A percentile compares a stretch with the other conserved stretches of the same genome.
These are phyloP conservation scores for Leccinum arenicola DNA, from an alignment of 768 basidiomycete species.

Conservation along the genomic window DNA sequence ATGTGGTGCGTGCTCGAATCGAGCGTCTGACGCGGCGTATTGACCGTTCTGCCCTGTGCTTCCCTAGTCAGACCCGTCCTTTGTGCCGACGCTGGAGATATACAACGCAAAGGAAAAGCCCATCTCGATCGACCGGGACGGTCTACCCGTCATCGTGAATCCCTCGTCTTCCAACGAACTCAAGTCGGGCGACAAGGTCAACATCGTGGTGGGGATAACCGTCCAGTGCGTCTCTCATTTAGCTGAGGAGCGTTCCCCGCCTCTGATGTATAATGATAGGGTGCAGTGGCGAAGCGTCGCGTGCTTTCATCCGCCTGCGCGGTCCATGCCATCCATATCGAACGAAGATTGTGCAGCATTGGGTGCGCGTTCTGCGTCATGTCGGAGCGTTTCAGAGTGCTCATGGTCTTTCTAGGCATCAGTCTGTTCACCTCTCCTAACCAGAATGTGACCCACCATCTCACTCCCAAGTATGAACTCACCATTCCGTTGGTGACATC, in stretches of 20 bases:
- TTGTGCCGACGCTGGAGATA: slow-evolving; percentile 48
- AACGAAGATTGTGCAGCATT: slow-evolving; percentile 47
- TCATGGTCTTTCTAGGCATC: slow-evolving; percentile 39
- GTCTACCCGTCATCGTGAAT: slow-evolving; percentile 33
- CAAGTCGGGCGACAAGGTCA: slow-evolving; percentile 52
- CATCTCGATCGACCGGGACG: slow-evolving; percentile 40
- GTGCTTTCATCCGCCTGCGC: slow-evolving; percentile 42
- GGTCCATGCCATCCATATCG: slow-evolving; percentile 36
- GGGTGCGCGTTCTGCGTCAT: slow-evolving; percentile 40
- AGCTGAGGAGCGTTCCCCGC: background rate
- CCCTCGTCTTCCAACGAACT: slow-evolving; percentile 40
- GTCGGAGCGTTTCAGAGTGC: background rate
- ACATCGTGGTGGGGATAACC: slow-evolving; percentile 40
- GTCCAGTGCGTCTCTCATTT: slow-evolving; percentile 41
- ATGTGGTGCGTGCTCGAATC: slow-evolving; percentile 46
- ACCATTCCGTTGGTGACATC: slow-evolving; percentile 53
- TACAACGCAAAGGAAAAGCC: slow-evolving; percentile 47
- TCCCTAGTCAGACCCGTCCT: slow-evolving; percentile 47
- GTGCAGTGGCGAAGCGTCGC: slow-evolving; percentile 51
- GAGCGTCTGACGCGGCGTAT: background rate
- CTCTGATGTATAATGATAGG: slow-evolving; percentile 29
- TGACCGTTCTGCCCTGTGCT: background rate
- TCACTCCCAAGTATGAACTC: slow-evolving; percentile 50
- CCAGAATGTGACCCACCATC: slow-evolving; percentile 60
- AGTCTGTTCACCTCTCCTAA: slow-evolving; percentile 46